Conservation (phyloP, 2,329 filamentous ascomycete genomes). For the Onygena corvina region DNA sequence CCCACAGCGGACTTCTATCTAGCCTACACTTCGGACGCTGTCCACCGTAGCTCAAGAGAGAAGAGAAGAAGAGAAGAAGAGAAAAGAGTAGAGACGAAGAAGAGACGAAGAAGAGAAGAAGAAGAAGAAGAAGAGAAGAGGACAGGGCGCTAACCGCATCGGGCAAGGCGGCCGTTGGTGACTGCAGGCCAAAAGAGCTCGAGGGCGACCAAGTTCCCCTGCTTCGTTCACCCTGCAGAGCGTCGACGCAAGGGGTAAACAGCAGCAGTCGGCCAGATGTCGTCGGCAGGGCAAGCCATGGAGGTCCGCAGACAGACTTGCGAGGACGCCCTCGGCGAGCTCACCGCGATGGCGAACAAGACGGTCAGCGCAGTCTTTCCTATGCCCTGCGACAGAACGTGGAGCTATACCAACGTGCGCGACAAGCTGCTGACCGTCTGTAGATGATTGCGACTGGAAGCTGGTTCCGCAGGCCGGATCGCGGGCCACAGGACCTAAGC, state of each 20-base stretch:
- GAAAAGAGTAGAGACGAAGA: neutral
- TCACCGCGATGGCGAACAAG: constrained; percentile 28
- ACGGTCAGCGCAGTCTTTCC: constrained; percentile 20
- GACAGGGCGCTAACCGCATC: too few relatives aligned
- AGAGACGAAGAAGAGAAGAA: constrained; percentile 4
- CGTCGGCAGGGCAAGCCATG: neutral
- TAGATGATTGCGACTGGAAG: constrained; percentile 34
- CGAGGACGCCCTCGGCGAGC: constrained; percentile 25
- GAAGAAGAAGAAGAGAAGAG: constrained; percentile 8
- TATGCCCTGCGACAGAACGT: neutral
- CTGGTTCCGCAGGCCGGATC: constrained; percentile 30
- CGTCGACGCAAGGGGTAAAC: too few relatives aligned
- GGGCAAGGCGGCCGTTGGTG: too few relatives aligned
- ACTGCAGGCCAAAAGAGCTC: too few relatives aligned
- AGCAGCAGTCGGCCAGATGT: neutral
- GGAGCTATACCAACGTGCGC: neutral
- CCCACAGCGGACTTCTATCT: too few relatives aligned
- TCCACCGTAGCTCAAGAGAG: too few relatives aligned
- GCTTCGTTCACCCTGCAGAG: neutral
- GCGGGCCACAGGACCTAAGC: constrained; percentile 27
- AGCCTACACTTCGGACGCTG: too few relatives aligned
- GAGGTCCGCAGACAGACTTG: constrained; percentile 3
- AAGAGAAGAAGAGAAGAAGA: neutral
- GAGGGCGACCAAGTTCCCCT: neutral
- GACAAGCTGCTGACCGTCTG: neutral